Evolutionary conservation across 2,329 filamentous ascomycete species (phyloP), one percentile per base, ranked within the genome.

Genomic region (Colletotrichum zoysiae): DNA sequence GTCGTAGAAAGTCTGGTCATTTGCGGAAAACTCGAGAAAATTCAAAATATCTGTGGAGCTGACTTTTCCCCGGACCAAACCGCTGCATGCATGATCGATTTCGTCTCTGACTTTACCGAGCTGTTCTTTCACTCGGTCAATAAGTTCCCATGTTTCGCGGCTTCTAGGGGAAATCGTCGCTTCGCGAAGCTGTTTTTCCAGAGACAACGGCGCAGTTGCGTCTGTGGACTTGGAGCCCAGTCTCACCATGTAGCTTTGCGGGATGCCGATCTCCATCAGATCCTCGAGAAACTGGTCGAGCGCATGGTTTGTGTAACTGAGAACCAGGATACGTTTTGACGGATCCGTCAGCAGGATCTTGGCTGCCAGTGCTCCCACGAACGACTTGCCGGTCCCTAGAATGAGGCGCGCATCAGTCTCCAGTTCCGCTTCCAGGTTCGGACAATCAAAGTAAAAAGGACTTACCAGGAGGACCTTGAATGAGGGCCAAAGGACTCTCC

Each of bases 341-440:
- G 87, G 89, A 6, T 83, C 75, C 0, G 87, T 77, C 26, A 89
- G 79, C 0, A 95, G 76, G 0, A 84, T 78, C 64, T 90, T 90
- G 0, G 88, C 86, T 1, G 91, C 82, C 2, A 92, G 80, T 0
- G 91, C 89, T 0, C 93, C 93, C 3, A 93, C 86, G 73, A 93
- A 93, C 0, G 91, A 93, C 74, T 95, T 95, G 1, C 93, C 93
- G 0, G 92, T 95, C 0, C 91, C 90, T 90, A n/a, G 48, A 38
- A 8, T 56, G 57, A 35, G 40, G 8, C 2, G 6, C 2, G 6
- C 12, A 16, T 70, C n/a, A 55, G 57, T 50, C 5, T 4, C n/a
- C 46, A 20, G 26, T 30, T n/a, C 3, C 5, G 5, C 1, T 35
- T 5, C n/a, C 44, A n/a, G 44, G 5, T 5, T 16, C 20, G 3